Evolutionary conservation across 148 eudicot species (phyloP), one percentile per base, ranked within the genome.

Genomic region (Rhododendron vialii): DNA sequence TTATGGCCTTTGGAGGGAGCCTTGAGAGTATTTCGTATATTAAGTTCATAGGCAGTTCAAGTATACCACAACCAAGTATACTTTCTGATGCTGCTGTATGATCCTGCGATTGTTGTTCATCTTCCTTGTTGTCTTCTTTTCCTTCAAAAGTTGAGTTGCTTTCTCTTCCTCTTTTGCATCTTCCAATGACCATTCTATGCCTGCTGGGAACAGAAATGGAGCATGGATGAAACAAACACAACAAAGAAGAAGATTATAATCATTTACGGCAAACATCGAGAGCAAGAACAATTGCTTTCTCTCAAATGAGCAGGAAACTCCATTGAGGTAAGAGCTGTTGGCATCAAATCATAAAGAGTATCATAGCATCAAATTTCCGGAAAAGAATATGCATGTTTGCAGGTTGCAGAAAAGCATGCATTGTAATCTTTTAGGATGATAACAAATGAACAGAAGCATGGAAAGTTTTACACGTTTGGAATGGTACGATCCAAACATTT

Each of bases 21-120:
- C 88, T 88, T 76, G 86, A 86, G 26, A 90, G 79, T 55, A 88
- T 88, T 18, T 88, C 88, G 47, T n/a, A 63, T 67, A 84, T 1
- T 43, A 90, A 10, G 47, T 84, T 79, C 30, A 36, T 10, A 61
- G 88, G 90, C 50, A 90, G 81, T 5, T 88, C 88, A 14, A 89
- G 85, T 3, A 88, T 33, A 71, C 82, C 35, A 79, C 82, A 87
- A 20, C 8, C 11, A n/a, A 71, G 14, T 63, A n/a, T 75, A 41
- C 43, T 76, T 51, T 61, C 50, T 33, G 86, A 10, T 74, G 69
- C 22, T 26, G 65, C 36, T 28, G 11, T 77, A 18, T 81, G 67
- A 53, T 33, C 67, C 50, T 82, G 78, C 67, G n/a, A 79, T 2
- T 47, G 45, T 28, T 50, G n/a, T 74, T 84, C 48, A 75, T 73